Base-by-base conservation (phyloP, 2,329 filamentous ascomycete species). In the Chrysoporthe cubensis region DNA sequence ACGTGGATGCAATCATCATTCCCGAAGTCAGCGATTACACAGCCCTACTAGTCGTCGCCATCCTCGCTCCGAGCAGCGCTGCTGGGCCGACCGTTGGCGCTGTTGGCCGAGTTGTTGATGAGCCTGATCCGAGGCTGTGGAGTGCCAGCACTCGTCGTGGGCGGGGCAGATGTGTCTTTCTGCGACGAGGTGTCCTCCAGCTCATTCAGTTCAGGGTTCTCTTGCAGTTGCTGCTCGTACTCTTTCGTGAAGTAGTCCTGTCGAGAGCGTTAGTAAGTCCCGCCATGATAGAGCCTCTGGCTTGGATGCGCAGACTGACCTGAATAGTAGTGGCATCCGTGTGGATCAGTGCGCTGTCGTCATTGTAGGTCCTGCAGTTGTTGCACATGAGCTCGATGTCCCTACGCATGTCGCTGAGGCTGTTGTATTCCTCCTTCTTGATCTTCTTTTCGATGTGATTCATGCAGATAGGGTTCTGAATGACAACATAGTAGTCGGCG, bases 281-380 rank as follows among this genome's bases (percentile, higher is more conserved):
- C 14, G 26, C 9, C 7, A 26, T 21, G 14, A 21, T n/a, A 26
- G 13, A 16, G 40, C 21, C 4, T 1, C n/a, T 26, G 16, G 43
- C 48, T 50, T 13, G 4, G 50, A 52, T 32, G n/a, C 1, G 34
- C 16, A 54, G 48, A 21, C 89, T 83, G 83, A 97, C 94, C 86
- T 97, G 92, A 80, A 99, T 97, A 65, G 91, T 85, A 78, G 94
- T 94, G 62, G 95, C 95, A 83, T 99, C 96, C 75, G 92, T 87
- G 81, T 94, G 98, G 65, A 99, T 86, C 74, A 96, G 84, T 79
- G 94, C 97, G 67, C 91, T 92, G 76, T 98, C 96, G 80, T 99
- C 96, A 75, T 99, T 99, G 84, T 97, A 99, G 2, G 92, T 96
- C 78, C 93, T 88, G 72, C 95, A 97, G 79, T 99, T 99, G 76